Base-by-base conservation (phyloP, 352 stramenopile species). In the Phytophthora citrophthora region DNA sequence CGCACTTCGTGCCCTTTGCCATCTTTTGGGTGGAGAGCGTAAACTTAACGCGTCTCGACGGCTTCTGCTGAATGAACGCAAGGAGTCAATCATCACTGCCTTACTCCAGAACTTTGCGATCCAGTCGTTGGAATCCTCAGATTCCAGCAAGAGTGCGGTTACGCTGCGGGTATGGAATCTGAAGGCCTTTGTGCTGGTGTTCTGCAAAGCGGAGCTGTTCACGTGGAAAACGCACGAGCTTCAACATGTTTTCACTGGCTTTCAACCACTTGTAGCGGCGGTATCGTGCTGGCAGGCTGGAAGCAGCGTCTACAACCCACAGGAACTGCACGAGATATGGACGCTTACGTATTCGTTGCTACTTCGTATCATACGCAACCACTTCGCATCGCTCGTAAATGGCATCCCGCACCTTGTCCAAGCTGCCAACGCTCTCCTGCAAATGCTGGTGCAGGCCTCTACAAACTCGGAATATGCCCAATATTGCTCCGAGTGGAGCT, bases 181-280 rank as follows among this genome's bases (percentile, higher is more conserved):
- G 36, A 79, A 83, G 32, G 73, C 72, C 5, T 88, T 94, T 24
- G 78, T 82, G 45, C 65, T 90, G 5, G 68, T 90, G 34, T 94
- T 90, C 48, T 87, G 73, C 61, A 96, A 92, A 49, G 68, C 82
- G 0, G 88, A 94, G 53, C 61, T 93, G 18, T 95, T 94, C 55
- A 79, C 83, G 15, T 94, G 88, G 88, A 87, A 89, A 68, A 70
- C 67, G 0, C 66, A 86, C 24, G 86, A 96, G 55, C 63, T 96
- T 27, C 73, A 84, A n/a, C 75, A 89, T 20, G 61, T 89, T 24
- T 88, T 94, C 29, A 59, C 71, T 7, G 82, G 74, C 3, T 92
- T 96, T 50, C 77, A 90, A 59, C 77, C 85, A 23, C 53, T 96
- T 5, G 31, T 79, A 1, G 60, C 61, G 3, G 52, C 75, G 2